phyloP scores from a whole-genome alignment of 1,284 basidiomycete genomes.

The Rhodofomes roseus region DNA sequence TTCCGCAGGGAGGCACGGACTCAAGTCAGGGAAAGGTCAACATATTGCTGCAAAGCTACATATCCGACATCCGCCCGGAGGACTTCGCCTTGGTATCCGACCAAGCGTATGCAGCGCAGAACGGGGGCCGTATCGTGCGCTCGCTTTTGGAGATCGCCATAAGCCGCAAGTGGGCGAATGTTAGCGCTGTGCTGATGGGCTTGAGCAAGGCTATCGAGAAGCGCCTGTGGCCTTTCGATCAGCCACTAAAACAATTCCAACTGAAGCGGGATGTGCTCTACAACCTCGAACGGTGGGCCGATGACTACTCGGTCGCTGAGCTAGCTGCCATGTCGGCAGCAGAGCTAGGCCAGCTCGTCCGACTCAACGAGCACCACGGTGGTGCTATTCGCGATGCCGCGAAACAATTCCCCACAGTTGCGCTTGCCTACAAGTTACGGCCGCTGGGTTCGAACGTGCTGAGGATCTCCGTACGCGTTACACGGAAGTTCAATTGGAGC shows the following conservation, averaged over 20 bases:
- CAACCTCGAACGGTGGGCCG: slow-evolving; percentile 79
- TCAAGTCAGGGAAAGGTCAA: slow-evolving; percentile 92
- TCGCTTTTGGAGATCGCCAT: slow-evolving; percentile 94
- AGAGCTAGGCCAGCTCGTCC: slow-evolving; percentile 82
- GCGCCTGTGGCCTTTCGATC: slow-evolving; percentile 94
- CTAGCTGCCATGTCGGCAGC: slow-evolving; percentile 71
- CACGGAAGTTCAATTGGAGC: slow-evolving; percentile 84
- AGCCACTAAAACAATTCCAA: slow-evolving; percentile 82
- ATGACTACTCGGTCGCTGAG: slow-evolving; percentile 79
- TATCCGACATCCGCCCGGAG: slow-evolving; percentile 79
- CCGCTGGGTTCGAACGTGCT: slow-evolving; percentile 86
- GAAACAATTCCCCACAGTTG: slow-evolving; percentile 79
- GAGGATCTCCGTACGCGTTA: slow-evolving; percentile 67
- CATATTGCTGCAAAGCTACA: slow-evolving; percentile 89
- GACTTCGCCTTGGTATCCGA: slow-evolving; percentile 98
- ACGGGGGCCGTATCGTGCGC: slow-evolving; percentile 91
- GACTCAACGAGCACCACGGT: slow-evolving; percentile 87
- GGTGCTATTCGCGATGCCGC: slow-evolving; percentile 78
- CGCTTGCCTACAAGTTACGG: slow-evolving; percentile 68
- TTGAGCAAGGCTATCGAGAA: slow-evolving; percentile 94
- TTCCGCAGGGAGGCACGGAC: slow-evolving; percentile 64
- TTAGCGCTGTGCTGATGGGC: slow-evolving; percentile 78
- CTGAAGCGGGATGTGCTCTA: slow-evolving; percentile 81
- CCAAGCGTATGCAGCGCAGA: slow-evolving; percentile 90
- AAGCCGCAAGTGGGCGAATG: slow-evolving; percentile 87